Conservation (phyloP, 1,284 basidiomycete species). For the Volvariella volvacea region DNA sequence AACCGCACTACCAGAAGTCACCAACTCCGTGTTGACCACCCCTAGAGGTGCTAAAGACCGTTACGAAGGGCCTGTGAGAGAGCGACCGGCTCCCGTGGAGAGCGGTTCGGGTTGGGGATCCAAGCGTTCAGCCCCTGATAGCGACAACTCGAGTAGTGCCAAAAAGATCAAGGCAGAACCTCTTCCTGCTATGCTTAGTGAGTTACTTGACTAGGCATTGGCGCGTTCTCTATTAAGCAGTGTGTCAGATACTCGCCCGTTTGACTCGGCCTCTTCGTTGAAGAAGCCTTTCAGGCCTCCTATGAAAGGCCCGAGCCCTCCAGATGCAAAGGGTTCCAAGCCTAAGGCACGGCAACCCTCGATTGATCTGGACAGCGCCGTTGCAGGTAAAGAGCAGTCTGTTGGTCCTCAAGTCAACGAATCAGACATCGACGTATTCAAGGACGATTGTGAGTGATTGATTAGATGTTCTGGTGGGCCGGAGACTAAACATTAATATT, state of each 20-base stretch:
- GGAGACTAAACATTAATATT: no score
- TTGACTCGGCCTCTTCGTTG: constrained; percentile 30
- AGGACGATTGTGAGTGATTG: neutral
- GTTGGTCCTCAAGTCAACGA: no score
- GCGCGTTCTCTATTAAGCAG: constrained; percentile 1
- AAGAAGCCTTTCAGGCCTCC: constrained; percentile 52
- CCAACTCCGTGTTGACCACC: neutral
- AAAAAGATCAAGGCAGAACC: constrained; percentile 32
- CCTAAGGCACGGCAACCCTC: constrained; percentile 7
- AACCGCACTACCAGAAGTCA: constrained; percentile 16
- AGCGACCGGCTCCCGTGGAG: neutral
- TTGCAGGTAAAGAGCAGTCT: no score
- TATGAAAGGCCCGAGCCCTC: constrained; percentile 30
- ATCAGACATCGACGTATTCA: no score
- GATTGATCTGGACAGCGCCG: no score
- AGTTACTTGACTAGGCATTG: constrained; percentile 8
- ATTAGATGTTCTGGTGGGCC: no score
- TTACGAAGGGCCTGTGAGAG: neutral
- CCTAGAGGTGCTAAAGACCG: neutral
- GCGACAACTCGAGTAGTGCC: constrained; percentile 7
- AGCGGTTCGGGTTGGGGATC: constrained; percentile 11
- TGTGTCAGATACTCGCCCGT: constrained; percentile 35
- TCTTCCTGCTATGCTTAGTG: constrained; percentile 28
- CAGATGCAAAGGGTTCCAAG: constrained; percentile 5
- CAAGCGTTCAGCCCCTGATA: constrained; percentile 17